A percentile compares a stretch with the other conserved stretches of the same genome.
Conservation (phyloP, 164 flowering plant species). For the Magnolia sinica region DNA sequence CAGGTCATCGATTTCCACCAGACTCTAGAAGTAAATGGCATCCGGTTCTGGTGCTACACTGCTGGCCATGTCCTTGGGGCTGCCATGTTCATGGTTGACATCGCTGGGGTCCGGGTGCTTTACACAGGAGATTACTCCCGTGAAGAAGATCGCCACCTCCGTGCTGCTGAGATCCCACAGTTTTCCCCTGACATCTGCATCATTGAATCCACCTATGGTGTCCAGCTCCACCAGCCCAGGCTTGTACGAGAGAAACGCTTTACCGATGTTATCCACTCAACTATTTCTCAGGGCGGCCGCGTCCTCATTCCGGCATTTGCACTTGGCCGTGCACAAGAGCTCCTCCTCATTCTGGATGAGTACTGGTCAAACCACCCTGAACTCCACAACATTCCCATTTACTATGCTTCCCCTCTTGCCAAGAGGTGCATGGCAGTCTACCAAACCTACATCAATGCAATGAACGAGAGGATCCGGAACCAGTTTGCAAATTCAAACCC, state of each 20-base stretch:
- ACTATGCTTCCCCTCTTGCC: constrained; percentile 98
- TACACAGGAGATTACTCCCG: constrained; percentile 98
- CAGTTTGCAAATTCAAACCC: constrained; percentile 85
- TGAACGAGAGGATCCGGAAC: constrained; percentile 88
- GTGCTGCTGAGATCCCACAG: constrained; percentile 91
- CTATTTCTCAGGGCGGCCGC: constrained; percentile 89
- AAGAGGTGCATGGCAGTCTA: constrained; percentile 91
- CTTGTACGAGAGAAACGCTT: constrained; percentile 79
- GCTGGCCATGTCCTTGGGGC: constrained; percentile 99
- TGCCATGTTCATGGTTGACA: constrained; percentile 99
- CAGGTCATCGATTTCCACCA: constrained; percentile 98
- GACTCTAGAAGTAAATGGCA: constrained; percentile 90
- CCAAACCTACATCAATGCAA: constrained; percentile 87
- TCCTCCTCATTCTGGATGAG: constrained; percentile 90
- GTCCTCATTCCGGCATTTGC: constrained; percentile 96
- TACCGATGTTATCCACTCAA: constrained; percentile 84
- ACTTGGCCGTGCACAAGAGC: constrained; percentile 97
- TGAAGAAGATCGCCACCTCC: constrained; percentile 95
- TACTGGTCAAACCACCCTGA: constrained; percentile 94
- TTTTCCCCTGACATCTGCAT: constrained; percentile 95
- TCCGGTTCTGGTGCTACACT: constrained; percentile 97
- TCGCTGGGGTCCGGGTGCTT: constrained; percentile 93
- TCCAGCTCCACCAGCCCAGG: constrained; percentile 93
- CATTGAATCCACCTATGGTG: constrained; percentile 93
- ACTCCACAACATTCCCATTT: constrained; percentile 83